A percentile compares a stretch with the other conserved stretches of the same genome.
These are phyloP conservation scores for Theileria annulata DNA, from an alignment of 169 alveolate species.

Conservation along the genomic window DNA sequence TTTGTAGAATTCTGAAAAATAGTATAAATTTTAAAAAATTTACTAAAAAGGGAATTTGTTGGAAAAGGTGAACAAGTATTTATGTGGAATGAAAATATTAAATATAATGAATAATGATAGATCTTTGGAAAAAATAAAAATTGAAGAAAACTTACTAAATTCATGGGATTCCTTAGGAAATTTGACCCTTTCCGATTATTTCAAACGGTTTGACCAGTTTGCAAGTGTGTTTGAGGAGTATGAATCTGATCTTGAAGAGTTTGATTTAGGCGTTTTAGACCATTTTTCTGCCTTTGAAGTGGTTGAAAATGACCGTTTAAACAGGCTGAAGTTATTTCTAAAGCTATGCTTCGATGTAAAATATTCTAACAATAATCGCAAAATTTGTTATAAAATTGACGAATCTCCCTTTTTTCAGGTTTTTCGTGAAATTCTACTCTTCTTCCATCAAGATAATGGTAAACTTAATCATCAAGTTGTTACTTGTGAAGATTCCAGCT, in stretches of 20 bases:
- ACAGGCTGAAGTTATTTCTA: not conserved
- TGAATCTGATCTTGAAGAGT: not conserved
- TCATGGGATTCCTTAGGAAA: slow-evolving; percentile 8
- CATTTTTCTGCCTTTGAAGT: not conserved
- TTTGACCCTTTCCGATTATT: not conserved
- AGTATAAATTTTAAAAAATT: not conserved
- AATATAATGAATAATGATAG: not conserved
- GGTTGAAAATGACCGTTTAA: not conserved
- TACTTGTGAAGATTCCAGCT: no score
- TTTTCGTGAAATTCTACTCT: not conserved
- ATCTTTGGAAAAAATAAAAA: not conserved
- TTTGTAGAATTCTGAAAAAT: not conserved
- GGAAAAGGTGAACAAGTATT: not conserved
- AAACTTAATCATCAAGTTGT: not conserved
- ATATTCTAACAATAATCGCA: not conserved
- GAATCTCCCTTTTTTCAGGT: not conserved
- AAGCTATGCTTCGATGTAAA: not conserved
- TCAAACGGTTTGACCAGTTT: not conserved
- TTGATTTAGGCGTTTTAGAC: not conserved
- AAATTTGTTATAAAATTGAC: not conserved
- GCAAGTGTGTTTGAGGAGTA: not conserved
- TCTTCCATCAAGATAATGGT: not conserved
- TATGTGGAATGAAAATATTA: not conserved
- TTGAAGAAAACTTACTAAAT: not conserved
- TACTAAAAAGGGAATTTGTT: not conserved